These are phyloP conservation scores for Nicotiana tomentosiformis DNA, from an alignment of 257 asterid genomes.

Conservation along the genomic window DNA sequence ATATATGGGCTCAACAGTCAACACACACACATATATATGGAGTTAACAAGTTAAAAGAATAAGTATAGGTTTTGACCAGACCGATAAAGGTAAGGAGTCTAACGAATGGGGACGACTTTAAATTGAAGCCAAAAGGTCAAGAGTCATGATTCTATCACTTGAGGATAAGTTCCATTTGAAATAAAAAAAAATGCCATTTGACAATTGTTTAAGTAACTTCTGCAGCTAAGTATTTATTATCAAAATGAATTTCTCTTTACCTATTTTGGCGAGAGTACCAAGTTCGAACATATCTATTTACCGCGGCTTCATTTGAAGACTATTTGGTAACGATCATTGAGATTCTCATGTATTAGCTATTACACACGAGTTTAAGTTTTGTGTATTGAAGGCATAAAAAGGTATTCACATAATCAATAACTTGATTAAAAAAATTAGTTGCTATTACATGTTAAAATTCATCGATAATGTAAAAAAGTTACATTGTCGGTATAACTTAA, in stretches of 20 bases:
- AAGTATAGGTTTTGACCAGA: not conserved
- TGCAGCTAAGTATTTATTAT: not conserved
- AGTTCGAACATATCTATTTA: not conserved
- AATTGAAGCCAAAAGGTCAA: not conserved
- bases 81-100: not conserved
- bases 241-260: not conserved
- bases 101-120: not conserved
- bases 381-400: no score
- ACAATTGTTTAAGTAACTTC: not conserved
- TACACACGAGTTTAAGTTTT: no score
- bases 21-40: not conserved
- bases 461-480: no score
- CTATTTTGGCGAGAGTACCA: not conserved
- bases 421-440: no score
- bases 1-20: no score
- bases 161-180: not conserved
- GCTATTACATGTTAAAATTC: no score
- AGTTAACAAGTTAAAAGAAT: no score
- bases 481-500: no score
- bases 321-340: not conserved
- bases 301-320: not conserved
- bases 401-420: no score
- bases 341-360: not conserved
- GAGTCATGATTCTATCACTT: not conserved
- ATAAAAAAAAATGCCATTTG: no score